phyloP scores from a whole-genome alignment of 768 basidiomycete species.

The Lactarius sp. region DNA sequence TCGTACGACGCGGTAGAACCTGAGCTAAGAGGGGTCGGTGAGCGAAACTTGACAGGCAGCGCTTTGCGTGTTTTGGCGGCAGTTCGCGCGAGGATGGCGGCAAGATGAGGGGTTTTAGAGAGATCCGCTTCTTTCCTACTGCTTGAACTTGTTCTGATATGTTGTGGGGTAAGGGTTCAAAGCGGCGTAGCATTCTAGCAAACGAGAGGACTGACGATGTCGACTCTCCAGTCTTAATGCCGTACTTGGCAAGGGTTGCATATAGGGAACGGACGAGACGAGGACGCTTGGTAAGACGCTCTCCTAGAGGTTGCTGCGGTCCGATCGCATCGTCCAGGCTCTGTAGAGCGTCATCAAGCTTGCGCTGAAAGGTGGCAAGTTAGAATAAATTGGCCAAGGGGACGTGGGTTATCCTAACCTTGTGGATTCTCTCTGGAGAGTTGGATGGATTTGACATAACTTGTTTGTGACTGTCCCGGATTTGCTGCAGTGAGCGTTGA shows the following conservation, averaged over 20 bases:
- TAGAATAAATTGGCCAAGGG: background rate
- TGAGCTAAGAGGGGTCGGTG: conserved; percentile 30
- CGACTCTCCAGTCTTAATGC: conserved; percentile 50
- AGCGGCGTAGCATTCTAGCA: background rate
- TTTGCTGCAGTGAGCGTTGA: no score
- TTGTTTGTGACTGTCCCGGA: no score
- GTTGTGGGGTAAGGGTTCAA: conserved; percentile 10
- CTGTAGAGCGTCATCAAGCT: conserved; percentile 77
- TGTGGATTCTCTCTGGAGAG: conserved; percentile 4
- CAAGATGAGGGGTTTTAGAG: conserved; percentile 61
- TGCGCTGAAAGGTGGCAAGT: conserved; percentile 45
- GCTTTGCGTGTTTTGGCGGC: conserved; percentile 51
- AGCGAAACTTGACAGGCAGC: conserved; percentile 42
- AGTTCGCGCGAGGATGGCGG: conserved; percentile 65
- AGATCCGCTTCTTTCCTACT: conserved; percentile 32
- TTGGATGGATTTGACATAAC: background rate
- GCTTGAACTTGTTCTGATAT: conserved; percentile 21
- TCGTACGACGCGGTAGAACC: conserved; percentile 43
- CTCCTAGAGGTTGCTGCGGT: conserved; percentile 30
- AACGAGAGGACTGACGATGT: conserved; percentile 31
- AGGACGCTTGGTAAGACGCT: conserved; percentile 47
- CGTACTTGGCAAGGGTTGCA: conserved; percentile 75
- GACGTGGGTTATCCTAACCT: background rate
- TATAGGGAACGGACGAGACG: conserved; percentile 58
- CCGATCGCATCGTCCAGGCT: conserved; percentile 61